These are phyloP conservation scores for Saccharomycopsis hybrid DNA, from an alignment of 1,139 yeast genomes.

Conservation along the genomic window DNA sequence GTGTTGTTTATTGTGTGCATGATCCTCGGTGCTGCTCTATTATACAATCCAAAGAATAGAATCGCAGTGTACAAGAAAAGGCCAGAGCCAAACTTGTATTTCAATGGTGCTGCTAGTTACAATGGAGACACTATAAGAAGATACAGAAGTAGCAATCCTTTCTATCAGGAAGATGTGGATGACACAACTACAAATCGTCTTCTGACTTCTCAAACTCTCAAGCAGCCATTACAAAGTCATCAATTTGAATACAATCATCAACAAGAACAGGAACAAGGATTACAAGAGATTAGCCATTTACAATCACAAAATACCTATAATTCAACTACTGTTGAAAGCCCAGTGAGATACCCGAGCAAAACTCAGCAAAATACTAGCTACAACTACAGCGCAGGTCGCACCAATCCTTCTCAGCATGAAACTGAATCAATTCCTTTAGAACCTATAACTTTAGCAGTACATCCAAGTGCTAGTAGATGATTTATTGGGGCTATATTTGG, in stretches of 20 bases:
- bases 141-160: constrained; percentile 2
- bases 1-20: constrained; percentile 9
- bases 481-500: constrained; percentile 12
- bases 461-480: not conserved
- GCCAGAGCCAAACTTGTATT: not conserved
- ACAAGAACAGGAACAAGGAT: too few species aligned
- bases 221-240: not conserved
- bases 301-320: not conserved
- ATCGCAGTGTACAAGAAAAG: not conserved
- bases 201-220: too few species aligned
- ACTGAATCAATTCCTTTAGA: constrained; percentile 6
- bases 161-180: constrained; percentile 3
- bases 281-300: not conserved
- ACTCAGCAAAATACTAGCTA: not conserved
- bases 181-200: not conserved
- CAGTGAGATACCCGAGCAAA: not conserved
- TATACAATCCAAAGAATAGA: constrained; percentile 3
- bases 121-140: not conserved
- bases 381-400: not conserved
- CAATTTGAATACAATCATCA: too few species aligned
- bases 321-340: not conserved
- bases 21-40: constrained; percentile 5
- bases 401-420: not conserved
- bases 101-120: not conserved
- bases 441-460: constrained; percentile 9